Base-by-base conservation (phyloP, 441 rosid species). In the Pelargonium cotyledonis region DNA sequence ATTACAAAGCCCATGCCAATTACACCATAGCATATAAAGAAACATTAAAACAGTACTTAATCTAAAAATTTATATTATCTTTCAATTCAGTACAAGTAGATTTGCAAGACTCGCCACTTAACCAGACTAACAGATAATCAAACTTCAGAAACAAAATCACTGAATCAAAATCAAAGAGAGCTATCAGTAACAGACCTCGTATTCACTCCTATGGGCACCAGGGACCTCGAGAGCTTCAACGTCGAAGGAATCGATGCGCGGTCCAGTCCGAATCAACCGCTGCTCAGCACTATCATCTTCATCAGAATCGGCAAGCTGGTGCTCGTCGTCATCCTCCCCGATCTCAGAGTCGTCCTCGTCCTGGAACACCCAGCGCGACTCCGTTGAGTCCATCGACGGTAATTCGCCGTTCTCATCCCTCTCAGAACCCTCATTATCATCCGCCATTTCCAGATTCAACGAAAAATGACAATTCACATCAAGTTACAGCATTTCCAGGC, bases 181-280 rank as follows among this genome's bases (percentile, higher is more conserved):
- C 12, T 18, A 18, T 7, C 26, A 57, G 8, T 9, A 57, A 19
- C 62, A 57, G 26, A 57, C 99, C 97, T 94, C 96, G 76, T 82
- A 86, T 60, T 91, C 86, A 60, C 80, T 84, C 72, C 92, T 84
- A 1, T 80, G 87, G 35, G 86, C 91, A 23, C 96, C 89, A 1
- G 96, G 97, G 73, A 91, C 87, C 77, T 94, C 99, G 21, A 91
- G 91, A 11, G 99, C 99, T 75, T 94, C 99, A 8, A 91, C 99
- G 76, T 94, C 97, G 72, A 94, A 94, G 16, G 96, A 91, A 73
- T 94, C 99, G 63, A 85, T 80, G 70, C 85, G 92, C 5, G 91
- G 96, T 2, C 96, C 96, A 16, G 96, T 91, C 29, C 96, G 97
- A 81, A 91, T 83, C 85, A 91, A 70, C 41, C 90, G 88, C 66